Conservation (phyloP, 768 basidiomycete genomes). For the Leucocoprinus birnbaumii region DNA sequence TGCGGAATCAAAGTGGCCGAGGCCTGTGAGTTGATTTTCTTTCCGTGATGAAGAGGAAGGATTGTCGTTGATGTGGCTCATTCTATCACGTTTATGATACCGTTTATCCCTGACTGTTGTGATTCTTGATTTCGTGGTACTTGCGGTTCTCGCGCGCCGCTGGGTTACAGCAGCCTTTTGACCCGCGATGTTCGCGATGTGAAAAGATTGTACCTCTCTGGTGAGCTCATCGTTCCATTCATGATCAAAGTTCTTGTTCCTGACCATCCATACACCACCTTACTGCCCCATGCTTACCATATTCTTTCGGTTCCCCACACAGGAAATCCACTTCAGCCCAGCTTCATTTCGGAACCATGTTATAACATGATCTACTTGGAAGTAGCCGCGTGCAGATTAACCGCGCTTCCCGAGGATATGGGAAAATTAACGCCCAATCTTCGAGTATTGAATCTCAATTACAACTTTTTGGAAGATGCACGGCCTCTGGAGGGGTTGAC, state of each 20-base stretch:
- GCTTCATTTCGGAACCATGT: slow-evolving; percentile 70
- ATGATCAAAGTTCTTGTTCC: slow-evolving; percentile 11
- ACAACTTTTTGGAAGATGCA: slow-evolving; percentile 88
- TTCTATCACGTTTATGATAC: slow-evolving; percentile 11
- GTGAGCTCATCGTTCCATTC: slow-evolving; percentile 42
- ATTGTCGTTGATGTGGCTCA: slow-evolving; percentile 15
- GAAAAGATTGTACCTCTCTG: slow-evolving; percentile 92
- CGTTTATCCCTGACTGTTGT: slow-evolving; percentile 1
- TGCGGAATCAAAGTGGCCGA: slow-evolving; percentile 83
- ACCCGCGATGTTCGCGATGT: slow-evolving; percentile 84
- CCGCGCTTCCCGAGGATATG: slow-evolving; percentile 66
- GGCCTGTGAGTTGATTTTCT: slow-evolving; percentile 59
- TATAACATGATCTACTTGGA: slow-evolving; percentile 93
- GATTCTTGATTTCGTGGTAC: slow-evolving; percentile 10
- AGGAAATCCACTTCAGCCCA: slow-evolving; percentile 69
- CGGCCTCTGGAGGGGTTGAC: slow-evolving; percentile 65
- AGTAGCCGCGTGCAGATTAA: slow-evolving; percentile 81
- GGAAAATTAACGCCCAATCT: slow-evolving; percentile 74
- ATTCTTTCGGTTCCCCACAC: slow-evolving; percentile 13
- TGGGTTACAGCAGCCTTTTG: slow-evolving; percentile 34
- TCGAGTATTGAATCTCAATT: slow-evolving; percentile 91
- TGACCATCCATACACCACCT: slow-evolving; percentile 3
- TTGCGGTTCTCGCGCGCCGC: slow-evolving; percentile 4
- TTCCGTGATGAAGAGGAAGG: slow-evolving; percentile 18
- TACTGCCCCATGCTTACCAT: slow-evolving; percentile 10